Evolutionary conservation across 2,329 filamentous ascomycete genomes (phyloP).

Genomic region (Nannizziopsis barbatae): DNA sequence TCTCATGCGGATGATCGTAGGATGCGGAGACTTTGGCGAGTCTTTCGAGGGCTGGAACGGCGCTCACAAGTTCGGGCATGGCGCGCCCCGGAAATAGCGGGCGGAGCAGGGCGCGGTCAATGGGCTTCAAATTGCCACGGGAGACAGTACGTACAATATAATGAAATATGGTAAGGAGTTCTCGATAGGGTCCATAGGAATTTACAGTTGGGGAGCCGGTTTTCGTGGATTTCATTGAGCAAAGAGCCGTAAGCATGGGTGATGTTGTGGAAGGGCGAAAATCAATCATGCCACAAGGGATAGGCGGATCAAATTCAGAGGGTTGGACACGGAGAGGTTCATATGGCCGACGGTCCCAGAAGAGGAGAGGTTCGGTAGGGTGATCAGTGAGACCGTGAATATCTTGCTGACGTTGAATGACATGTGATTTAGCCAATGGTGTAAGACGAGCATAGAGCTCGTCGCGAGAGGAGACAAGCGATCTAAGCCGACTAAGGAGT

Average conservation of each 20-base stretch:
- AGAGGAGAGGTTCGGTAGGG: slow-evolving; percentile 38
- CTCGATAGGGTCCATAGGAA: not conserved
- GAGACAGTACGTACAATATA: slow-evolving; percentile 20
- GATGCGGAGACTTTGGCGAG: slow-evolving; percentile 17
- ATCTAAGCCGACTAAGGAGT: not conserved
- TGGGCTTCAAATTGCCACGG: slow-evolving; percentile 10
- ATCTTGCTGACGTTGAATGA: slow-evolving; percentile 3
- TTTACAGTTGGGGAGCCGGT: slow-evolving; percentile 12
- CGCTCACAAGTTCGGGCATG: slow-evolving; percentile 24
- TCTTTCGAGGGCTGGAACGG: slow-evolving; percentile 25
- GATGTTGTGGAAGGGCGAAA: slow-evolving; percentile 26
- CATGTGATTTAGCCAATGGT: not conserved
- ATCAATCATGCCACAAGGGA: slow-evolving; percentile 26
- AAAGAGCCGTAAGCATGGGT: slow-evolving; percentile 17
- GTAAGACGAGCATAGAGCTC: not conserved
- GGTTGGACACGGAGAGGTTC: slow-evolving; percentile 53
- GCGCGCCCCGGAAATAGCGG: slow-evolving; percentile 24
- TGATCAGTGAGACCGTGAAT: not conserved
- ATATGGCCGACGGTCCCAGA: slow-evolving; percentile 58
- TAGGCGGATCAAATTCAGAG: slow-evolving; percentile 57
- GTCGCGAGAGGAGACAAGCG: not conserved
- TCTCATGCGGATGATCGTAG: not conserved
- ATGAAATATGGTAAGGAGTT: slow-evolving; percentile 18
- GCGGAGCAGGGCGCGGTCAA: slow-evolving; percentile 22
- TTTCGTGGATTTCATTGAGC: not conserved